Conservation (phyloP, 441 rosid species). For the Syzygium malaccense region DNA sequence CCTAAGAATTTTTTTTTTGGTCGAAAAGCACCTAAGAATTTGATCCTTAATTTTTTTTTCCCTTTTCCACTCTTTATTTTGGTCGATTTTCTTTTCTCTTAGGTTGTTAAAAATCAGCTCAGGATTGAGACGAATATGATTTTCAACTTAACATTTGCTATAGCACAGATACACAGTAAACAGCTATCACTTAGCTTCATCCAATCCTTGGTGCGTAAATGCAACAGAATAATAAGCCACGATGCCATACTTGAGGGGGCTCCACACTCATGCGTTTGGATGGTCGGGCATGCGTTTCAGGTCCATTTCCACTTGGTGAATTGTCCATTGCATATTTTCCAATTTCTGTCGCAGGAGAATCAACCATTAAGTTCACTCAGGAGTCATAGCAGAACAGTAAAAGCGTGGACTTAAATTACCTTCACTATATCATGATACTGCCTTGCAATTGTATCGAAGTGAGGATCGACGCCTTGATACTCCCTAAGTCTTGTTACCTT, state of each 20-base stretch:
- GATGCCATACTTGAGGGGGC: not conserved
- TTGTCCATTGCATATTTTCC: slow-evolving; percentile 93
- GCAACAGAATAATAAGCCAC: not conserved
- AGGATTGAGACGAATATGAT: not conserved
- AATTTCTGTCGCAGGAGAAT: slow-evolving; percentile 47
- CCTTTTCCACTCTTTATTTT: not conserved
- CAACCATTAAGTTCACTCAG: slow-evolving; percentile 1
- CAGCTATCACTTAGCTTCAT: not conserved
- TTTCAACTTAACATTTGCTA: not conserved
- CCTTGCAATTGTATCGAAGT: slow-evolving; percentile 80
- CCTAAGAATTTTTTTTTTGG: not conserved
- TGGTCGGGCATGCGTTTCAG: slow-evolving; percentile 63
- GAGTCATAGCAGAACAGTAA: not conserved
- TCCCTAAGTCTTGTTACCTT: slow-evolving; percentile 91
- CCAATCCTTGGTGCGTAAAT: not conserved
- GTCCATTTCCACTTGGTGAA: slow-evolving; percentile 95
- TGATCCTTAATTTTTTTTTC: not conserved
- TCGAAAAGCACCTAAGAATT: not conserved
- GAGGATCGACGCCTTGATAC: slow-evolving; percentile 97
- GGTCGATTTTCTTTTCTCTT: not conserved
- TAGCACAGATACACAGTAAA: not conserved
- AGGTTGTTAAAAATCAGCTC: not conserved
- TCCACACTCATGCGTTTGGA: slow-evolving; percentile 18
- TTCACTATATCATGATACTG: slow-evolving; percentile 90
- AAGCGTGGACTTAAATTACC: slow-evolving; percentile 28